These are phyloP conservation scores for Saturnispora mendoncae DNA, from an alignment of 805 yeast species.

Conservation along the genomic window DNA sequence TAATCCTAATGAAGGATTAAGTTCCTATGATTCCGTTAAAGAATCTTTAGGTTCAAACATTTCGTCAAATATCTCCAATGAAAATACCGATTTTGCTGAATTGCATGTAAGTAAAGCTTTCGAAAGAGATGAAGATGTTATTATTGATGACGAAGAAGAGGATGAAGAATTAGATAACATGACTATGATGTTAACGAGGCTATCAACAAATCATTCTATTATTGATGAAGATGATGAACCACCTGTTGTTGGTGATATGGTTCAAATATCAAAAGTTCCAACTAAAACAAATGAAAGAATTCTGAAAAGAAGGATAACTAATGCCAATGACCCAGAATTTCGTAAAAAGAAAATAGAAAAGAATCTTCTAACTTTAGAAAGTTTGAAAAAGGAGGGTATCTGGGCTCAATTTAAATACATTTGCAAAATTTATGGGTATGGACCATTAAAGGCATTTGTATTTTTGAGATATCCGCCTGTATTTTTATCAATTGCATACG, in stretches of 20 bases:
- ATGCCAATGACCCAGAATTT: constrained; percentile 16
- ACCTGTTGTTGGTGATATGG: constrained; percentile 31
- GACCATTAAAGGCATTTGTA: constrained; percentile 55
- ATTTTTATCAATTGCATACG: constrained; percentile 49
- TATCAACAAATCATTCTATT: constrained; percentile 24
- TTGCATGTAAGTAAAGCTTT: no score
- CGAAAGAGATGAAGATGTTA: constrained; percentile 1
- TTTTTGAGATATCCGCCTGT: constrained; percentile 71
- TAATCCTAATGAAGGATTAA: not conserved
- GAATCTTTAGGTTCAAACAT: not conserved
- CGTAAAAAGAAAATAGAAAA: constrained; percentile 17
- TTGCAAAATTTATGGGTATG: constrained; percentile 39
- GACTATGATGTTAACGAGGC: constrained; percentile 29
- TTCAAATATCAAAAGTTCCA: constrained; percentile 27
- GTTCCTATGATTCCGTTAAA: constrained; percentile 1
- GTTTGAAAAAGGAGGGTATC: constrained; percentile 16
- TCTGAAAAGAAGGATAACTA: constrained; percentile 3
- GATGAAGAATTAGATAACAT: constrained; percentile 21
- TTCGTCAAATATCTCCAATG: constrained; percentile 2
- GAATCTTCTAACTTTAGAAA: constrained; percentile 15
- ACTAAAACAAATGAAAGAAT: constrained; percentile 11
- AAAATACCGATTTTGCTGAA: no score
- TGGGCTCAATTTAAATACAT: constrained; percentile 18
- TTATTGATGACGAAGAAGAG: constrained; percentile 3
- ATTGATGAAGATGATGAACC: constrained; percentile 24